A percentile compares a stretch with the other conserved stretches of the same genome.
Conservation (phyloP, 1,284 basidiomycete genomes). For the Puccinia novopanici region DNA sequence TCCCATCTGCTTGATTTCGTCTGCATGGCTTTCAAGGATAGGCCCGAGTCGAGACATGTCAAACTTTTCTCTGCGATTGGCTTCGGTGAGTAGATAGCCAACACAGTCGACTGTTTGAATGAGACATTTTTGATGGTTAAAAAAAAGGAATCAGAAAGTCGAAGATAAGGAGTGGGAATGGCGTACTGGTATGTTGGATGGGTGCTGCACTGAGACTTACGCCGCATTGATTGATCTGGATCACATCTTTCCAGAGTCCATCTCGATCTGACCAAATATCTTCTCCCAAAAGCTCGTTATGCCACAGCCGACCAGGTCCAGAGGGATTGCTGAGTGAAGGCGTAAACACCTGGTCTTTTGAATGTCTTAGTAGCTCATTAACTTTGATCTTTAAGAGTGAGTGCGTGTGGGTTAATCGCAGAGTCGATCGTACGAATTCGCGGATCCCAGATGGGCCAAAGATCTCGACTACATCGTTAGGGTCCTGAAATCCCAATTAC, state of each 20-base stretch:
- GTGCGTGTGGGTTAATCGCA: conserved; percentile 70
- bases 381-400: conserved; percentile 73
- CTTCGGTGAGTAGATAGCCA: conserved; percentile 76
- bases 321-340: conserved; percentile 63
- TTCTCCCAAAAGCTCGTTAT: conserved; percentile 69
- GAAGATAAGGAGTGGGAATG: background rate
- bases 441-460: conserved; percentile 84
- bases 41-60: conserved; percentile 59
- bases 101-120: conserved; percentile 84
- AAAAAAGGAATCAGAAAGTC: background rate
- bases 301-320: conserved; percentile 63
- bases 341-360: conserved; percentile 61
- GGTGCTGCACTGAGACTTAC: conserved; percentile 74
- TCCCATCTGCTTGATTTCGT: conserved; percentile 60
- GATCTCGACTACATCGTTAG: conserved; percentile 66
- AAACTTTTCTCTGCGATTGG: conserved; percentile 60
- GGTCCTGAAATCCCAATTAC: conserved; percentile 5
- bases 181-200: conserved; percentile 66
- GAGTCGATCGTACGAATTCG: conserved; percentile 71
- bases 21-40: conserved; percentile 61
- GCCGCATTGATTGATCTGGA: conserved; percentile 61
- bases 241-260: conserved; percentile 72
- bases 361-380: conserved; percentile 72
- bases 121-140: too few species aligned
- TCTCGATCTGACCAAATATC: conserved; percentile 69